A percentile compares a stretch with the other conserved stretches of the same genome.
Conservation (phyloP, 768 basidiomycete species). For the Auricularia auricula-judae region DNA sequence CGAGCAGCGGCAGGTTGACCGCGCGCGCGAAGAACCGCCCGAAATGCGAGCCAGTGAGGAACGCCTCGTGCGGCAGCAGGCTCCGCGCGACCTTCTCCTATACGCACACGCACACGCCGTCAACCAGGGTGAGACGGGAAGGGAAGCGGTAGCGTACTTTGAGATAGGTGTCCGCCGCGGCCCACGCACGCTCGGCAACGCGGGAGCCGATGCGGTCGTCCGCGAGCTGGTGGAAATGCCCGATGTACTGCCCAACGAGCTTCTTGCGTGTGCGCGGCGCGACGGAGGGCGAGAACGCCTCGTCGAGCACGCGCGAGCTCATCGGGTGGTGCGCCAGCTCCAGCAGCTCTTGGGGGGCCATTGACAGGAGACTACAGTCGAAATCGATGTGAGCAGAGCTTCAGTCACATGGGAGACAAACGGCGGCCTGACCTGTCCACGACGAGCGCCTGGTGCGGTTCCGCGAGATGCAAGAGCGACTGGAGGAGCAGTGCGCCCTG, state of each 20-base stretch:
- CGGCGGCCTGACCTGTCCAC: constrained; percentile 46
- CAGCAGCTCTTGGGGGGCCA: constrained; percentile 50
- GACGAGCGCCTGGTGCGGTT: constrained; percentile 57
- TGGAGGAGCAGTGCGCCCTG: constrained; percentile 85
- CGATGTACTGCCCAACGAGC: constrained; percentile 66
- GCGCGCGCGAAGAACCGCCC: constrained; percentile 81
- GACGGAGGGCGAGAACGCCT: constrained; percentile 48
- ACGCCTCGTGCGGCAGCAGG: constrained; percentile 57
- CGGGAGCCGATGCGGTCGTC: constrained; percentile 87
- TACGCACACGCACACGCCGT: neutral
- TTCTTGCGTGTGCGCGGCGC: constrained; percentile 52
- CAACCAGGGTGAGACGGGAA: neutral
- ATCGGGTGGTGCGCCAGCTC: constrained; percentile 54
- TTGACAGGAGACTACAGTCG: constrained; percentile 41
- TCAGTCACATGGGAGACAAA: neutral
- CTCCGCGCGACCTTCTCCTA: constrained; percentile 90
- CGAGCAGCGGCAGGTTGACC: constrained; percentile 66
- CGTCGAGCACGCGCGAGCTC: constrained; percentile 70
- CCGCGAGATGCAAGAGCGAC: constrained; percentile 58
- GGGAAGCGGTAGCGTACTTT: constrained; percentile 40
- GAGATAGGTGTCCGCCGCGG: constrained; percentile 81
- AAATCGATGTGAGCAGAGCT: constrained; percentile 1
- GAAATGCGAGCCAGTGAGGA: constrained; percentile 66
- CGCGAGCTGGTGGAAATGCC: constrained; percentile 67
- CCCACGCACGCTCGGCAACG: constrained; percentile 87